phyloP scores from a whole-genome alignment of 306 rosid species.

The Psophocarpus tetragonolobus region DNA sequence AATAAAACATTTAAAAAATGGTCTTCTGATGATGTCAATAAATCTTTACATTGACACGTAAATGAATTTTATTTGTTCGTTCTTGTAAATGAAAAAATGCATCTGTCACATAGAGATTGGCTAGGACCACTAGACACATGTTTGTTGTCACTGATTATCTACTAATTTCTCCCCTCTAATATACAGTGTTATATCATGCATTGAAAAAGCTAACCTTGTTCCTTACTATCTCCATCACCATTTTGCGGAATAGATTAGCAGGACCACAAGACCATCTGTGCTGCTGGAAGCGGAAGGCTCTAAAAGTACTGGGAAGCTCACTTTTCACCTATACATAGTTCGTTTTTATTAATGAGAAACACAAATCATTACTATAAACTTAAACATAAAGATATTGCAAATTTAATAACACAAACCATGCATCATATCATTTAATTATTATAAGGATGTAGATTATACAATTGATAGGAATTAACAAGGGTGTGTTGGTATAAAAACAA shows the following conservation, averaged over 20 bases:
- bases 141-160: background rate
- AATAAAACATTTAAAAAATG: background rate
- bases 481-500: background rate
- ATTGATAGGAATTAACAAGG: background rate
- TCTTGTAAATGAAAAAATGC: background rate
- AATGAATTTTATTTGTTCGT: too few relatives aligned
- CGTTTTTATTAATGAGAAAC: background rate
- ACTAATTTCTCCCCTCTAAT: background rate
- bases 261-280: constrained; percentile 94
- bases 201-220: constrained; percentile 58
- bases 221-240: constrained; percentile 74
- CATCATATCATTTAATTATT: background rate
- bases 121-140: background rate
- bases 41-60: background rate
- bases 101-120: background rate
- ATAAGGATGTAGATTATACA: background rate
- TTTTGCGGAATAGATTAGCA: constrained; percentile 83
- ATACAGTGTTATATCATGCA: background rate
- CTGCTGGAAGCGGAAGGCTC: constrained; percentile 93
- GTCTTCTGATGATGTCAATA: background rate
- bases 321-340: constrained; percentile 62
- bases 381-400: background rate
- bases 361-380: background rate
- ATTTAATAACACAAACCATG: background rate
- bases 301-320: constrained; percentile 93